These are phyloP conservation scores for Cairneyella variabilis DNA, from an alignment of 495 filamentous ascomycete species.

Conservation along the genomic window DNA sequence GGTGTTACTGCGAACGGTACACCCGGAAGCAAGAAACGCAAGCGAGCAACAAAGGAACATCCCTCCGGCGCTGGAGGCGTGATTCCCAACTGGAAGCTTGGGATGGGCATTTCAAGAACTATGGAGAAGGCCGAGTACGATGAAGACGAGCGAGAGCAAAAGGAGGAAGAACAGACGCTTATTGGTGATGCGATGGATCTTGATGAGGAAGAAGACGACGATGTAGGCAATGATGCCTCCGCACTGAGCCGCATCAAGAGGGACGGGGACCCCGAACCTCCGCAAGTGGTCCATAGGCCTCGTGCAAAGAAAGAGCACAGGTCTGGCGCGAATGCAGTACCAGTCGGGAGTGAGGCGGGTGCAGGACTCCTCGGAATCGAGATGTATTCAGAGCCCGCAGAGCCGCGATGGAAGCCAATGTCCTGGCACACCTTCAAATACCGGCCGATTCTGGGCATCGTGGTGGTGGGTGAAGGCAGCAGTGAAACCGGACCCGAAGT, in stretches of 20 bases:
- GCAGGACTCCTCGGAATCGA: conserved; percentile 26
- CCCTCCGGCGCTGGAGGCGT: conserved; percentile 55
- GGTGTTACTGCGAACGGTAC: neutral
- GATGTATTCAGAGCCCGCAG: conserved; percentile 21
- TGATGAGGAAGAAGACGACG: conserved; percentile 40
- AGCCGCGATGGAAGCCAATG: no score
- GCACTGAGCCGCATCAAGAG: conserved; percentile 2
- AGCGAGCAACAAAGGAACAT: conserved; percentile 26
- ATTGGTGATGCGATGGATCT: conserved; percentile 35
- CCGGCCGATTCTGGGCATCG: conserved; percentile 83
- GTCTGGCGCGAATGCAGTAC: no score
- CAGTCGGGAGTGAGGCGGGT: neutral
- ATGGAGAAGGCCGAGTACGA: conserved; percentile 49
- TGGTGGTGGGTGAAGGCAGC: conserved; percentile 51
- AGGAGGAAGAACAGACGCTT: conserved; percentile 21
- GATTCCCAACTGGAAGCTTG: conserved; percentile 54
- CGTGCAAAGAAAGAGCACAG: no score
- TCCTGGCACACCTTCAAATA: conserved; percentile 94
- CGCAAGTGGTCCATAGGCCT: no score
- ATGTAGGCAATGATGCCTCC: conserved; percentile 12
- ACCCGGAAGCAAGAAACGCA: conserved; percentile 22
- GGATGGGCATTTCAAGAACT: conserved; percentile 54
- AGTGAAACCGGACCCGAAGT: conserved; percentile 57
- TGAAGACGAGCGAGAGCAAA: conserved; percentile 35
- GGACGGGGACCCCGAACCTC: conserved; percentile 2